Percentiles rank a stretch among this genome's conserved stretches.
phyloP scores from a whole-genome alignment of 1,284 basidiomycete species.

The Puccinia coronata region DNA sequence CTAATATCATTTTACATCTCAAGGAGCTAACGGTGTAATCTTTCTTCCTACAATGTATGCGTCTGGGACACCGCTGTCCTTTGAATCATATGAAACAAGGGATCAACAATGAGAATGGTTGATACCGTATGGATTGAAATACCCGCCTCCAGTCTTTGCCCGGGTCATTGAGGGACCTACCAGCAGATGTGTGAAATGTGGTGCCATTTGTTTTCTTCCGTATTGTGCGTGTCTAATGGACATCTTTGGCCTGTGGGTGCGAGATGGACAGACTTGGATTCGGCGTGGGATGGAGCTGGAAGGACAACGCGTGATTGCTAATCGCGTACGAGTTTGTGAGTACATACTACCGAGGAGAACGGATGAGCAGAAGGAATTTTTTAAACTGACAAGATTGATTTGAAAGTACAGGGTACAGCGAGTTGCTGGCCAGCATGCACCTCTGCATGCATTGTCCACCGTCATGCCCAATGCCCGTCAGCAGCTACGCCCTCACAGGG shows the following conservation, averaged over 20 bases:
- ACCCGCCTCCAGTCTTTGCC: conserved; percentile 45
- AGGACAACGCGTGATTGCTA: conserved; percentile 39
- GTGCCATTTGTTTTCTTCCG: too few relatives aligned
- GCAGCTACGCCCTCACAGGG: too few relatives aligned
- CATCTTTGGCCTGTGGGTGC: neutral
- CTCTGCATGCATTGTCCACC: too few relatives aligned
- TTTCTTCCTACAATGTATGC: neutral
- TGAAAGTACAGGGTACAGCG: too few relatives aligned
- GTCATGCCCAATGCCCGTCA: too few relatives aligned
- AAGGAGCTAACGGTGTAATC: neutral
- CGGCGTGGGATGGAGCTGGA: conserved; percentile 49
- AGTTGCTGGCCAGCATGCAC: too few relatives aligned
- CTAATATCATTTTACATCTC: neutral
- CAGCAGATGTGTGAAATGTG: conserved; percentile 24
- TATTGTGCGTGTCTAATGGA: neutral
- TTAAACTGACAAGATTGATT: too few relatives aligned
- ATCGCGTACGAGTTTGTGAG: conserved; percentile 46
- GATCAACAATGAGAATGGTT: conserved; percentile 43
- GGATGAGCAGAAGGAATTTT: too few relatives aligned
- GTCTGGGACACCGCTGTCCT: too few relatives aligned
- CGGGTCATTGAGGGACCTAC: conserved; percentile 31
- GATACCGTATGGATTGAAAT: conserved; percentile 32
- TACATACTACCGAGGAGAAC: too few relatives aligned
- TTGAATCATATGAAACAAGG: too few relatives aligned
- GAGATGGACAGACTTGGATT: conserved; percentile 48